Evolutionary conservation across 345 rosid species (phyloP).

Genomic region (Excoecaria agallocha): DNA sequence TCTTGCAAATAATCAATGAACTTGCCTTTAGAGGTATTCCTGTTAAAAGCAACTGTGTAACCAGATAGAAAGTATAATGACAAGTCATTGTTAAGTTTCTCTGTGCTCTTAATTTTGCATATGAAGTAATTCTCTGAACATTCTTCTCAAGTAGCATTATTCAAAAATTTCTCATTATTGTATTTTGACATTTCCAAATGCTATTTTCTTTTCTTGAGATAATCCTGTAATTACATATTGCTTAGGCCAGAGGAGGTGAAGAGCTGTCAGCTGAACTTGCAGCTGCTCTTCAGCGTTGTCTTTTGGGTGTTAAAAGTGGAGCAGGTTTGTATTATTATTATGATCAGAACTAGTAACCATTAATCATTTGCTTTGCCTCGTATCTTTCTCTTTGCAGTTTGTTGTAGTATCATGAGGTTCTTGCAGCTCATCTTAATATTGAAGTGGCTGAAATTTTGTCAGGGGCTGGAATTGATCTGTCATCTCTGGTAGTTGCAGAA

Average conservation of each 20-base stretch:
- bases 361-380: background rate
- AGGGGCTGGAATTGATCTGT: constrained; percentile 82
- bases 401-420: background rate
- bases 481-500: constrained; percentile 69
- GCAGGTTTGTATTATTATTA: constrained; percentile 49
- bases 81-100: background rate
- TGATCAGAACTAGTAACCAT: background rate
- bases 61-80: background rate
- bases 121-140: background rate
- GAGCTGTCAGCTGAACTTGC: constrained; percentile 83
- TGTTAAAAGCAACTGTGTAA: background rate
- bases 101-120: background rate
- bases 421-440: constrained; percentile 10
- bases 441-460: constrained; percentile 21
- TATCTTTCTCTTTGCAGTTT: background rate
- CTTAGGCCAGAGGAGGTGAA: constrained; percentile 93
- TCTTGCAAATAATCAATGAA: background rate
- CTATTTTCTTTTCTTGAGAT: background rate
- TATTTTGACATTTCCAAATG: background rate
- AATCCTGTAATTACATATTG: constrained; percentile 8
- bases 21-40: background rate
- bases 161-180: background rate
- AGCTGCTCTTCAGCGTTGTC: constrained; percentile 63
- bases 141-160: background rate
- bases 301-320: constrained; percentile 87